Conservation (phyloP, 805 yeast genomes). For the Soucietia sequanensis region DNA sequence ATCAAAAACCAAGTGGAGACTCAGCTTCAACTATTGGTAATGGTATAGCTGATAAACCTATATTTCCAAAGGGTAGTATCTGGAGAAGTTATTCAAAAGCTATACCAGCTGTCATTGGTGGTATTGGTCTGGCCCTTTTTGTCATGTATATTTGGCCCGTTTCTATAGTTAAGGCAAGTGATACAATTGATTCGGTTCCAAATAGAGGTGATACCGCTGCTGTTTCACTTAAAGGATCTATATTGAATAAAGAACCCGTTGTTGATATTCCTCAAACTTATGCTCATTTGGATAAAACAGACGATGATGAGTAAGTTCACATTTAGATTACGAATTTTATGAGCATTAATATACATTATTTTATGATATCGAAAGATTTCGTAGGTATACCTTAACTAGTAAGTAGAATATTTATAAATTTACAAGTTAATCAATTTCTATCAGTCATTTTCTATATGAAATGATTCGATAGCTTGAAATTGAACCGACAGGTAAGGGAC, state of each 20-base stretch:
- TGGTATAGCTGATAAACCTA: neutral
- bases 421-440: no score
- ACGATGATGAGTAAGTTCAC: slow-evolving; percentile 1
- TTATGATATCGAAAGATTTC: no score
- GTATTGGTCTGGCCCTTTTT: neutral
- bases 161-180: neutral
- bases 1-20: neutral
- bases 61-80: neutral
- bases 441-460: no score
- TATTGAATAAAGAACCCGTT: neutral
- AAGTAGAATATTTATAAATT: no score
- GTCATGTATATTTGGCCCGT: neutral
- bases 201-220: neutral
- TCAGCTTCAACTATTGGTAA: neutral
- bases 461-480: no score
- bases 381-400: no score
- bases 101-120: neutral
- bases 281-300: neutral
- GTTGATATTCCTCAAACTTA: slow-evolving; percentile 1
- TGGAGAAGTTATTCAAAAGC: neutral
- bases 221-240: neutral
- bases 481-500: no score
- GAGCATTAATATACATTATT: no score
- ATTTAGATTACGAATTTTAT: no score
- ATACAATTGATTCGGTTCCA: neutral